Evolutionary conservation across 2,329 filamentous ascomycete species (phyloP), one percentile per base, ranked within the genome.

Genomic region (Fusarium albosuccineum): DNA sequence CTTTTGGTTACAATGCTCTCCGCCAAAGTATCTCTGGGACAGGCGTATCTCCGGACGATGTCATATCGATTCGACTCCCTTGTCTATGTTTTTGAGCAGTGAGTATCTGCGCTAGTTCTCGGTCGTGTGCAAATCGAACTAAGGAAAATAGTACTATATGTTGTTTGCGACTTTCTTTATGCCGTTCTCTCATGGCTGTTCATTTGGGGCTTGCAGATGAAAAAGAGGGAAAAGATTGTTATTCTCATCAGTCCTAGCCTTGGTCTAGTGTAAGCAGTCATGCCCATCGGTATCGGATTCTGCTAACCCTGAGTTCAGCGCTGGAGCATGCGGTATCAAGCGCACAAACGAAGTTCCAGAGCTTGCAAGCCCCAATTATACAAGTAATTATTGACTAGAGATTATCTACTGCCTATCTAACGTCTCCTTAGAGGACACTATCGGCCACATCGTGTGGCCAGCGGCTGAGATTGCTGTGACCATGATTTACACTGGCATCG

Each of bases 121-220:
- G n/a, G n/a, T n/a, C n/a, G n/a, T 0, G 17, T n/a, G 10, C 1
- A 1, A 2, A 8, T 5, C 1, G 4, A 2, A 3, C 60, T 71
- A 44, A 71, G 8, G 0, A 0, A 5, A 1, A 7, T 4, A 70
- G 67, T 70, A 16, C 34, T 70, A 22, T 72, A 70, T 9, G 73
- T 79, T 1, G 62, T 78, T 7, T 70, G 73, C 49, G 80, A 82
- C 60, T 79, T 82, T 50, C 78, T 78, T 48, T 81, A 78, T 6
- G 79, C 79, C 45, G 57, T 74, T 0, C 79, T 82, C 5, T 81
- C 82, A 0, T 83, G 82, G 80, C 73, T 81, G 1, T 74, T 83
- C 8, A 77, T 83, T 22, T 82, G 81, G 79, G 75, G 77, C 0
- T 60, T 83, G 8, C 78, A 81, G 34, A 83, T 83, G 80, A 78